Evolutionary conservation across 2,329 filamentous ascomycete species (phyloP).

Genomic region (Rutstroemia sp.): DNA sequence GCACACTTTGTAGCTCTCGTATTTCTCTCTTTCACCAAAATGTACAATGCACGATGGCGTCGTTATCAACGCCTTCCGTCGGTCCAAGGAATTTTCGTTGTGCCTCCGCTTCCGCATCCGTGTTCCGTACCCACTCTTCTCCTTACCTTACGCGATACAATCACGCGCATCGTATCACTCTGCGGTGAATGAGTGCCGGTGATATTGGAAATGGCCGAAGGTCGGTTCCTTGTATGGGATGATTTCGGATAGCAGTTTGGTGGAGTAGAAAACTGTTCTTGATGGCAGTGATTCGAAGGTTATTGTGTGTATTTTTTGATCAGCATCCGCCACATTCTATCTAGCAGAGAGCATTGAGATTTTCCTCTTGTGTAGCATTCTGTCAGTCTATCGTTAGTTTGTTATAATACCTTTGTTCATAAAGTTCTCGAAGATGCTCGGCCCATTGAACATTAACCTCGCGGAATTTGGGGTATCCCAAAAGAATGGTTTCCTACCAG

Average conservation of each 20-base stretch:
- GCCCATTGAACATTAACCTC: slow-evolving; percentile 20
- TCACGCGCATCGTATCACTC: not conserved
- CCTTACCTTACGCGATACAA: slow-evolving; percentile 4
- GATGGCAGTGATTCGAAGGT: too few species aligned
- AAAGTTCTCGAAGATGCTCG: slow-evolving; percentile 17
- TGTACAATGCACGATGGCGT: not conserved
- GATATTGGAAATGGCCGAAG: not conserved
- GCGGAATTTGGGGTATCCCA: slow-evolving; percentile 22
- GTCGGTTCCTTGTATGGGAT: not conserved
- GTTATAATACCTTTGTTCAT: not conserved
- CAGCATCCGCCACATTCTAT: too few species aligned
- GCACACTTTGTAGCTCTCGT: slow-evolving; percentile 2
- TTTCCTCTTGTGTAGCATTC: too few species aligned
- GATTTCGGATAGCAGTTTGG: not conserved
- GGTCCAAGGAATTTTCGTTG: not conserved
- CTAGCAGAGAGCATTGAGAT: too few species aligned
- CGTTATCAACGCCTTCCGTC: slow-evolving; percentile 2
- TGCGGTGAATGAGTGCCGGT: not conserved
- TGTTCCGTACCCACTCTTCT: slow-evolving; percentile 5
- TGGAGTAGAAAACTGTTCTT: too few species aligned
- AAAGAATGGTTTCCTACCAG: slow-evolving; percentile 62
- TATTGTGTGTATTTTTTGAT: too few species aligned
- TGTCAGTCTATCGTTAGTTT: not conserved
- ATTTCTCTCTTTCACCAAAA: not conserved
- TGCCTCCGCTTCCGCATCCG: slow-evolving; percentile 17